These are phyloP conservation scores for Globisporangium splendens DNA, from an alignment of 352 stramenopile genomes.

Conservation along the genomic window DNA sequence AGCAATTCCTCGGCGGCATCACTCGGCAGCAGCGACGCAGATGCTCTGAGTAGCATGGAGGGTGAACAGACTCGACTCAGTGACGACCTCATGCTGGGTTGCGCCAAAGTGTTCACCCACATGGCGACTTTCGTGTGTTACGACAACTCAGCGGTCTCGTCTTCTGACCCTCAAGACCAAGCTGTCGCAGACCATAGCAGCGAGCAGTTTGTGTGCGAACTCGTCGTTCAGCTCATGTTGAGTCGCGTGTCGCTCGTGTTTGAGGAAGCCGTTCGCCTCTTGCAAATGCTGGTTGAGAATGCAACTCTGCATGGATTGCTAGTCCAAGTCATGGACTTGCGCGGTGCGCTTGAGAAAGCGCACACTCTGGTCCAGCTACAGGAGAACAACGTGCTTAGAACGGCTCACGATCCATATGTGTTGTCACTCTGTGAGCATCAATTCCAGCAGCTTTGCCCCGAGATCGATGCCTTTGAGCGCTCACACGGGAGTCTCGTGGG, in stretches of 20 bases:
- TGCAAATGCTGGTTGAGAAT: constrained; percentile 60
- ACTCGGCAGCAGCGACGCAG: not conserved
- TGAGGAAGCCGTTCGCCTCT: constrained; percentile 45
- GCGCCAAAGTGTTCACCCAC: constrained; percentile 10
- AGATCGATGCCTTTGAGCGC: constrained; percentile 55
- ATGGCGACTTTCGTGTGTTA: constrained; percentile 13
- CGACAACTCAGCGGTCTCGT: not conserved
- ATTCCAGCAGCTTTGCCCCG: constrained; percentile 26
- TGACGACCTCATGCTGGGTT: constrained; percentile 12
- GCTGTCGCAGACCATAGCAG: not conserved
- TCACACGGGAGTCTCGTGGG: constrained; percentile 49
- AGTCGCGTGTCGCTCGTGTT: constrained; percentile 50
- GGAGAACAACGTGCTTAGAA: constrained; percentile 20
- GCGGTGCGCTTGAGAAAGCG: constrained; percentile 55
- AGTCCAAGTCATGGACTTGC: constrained; percentile 36
- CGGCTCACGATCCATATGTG: constrained; percentile 37
- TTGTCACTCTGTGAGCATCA: constrained; percentile 40
- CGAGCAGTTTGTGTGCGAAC: constrained; percentile 27
- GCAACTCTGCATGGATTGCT: constrained; percentile 22
- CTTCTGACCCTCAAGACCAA: not conserved
- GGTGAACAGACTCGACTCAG: constrained; percentile 1
- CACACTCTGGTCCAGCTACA: constrained; percentile 30
- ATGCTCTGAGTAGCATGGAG: not conserved
- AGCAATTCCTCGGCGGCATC: constrained; percentile 1
- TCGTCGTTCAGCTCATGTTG: constrained; percentile 54